Base-by-base conservation (phyloP, 352 stramenopile species). In the Thraustochytrium striatum region DNA sequence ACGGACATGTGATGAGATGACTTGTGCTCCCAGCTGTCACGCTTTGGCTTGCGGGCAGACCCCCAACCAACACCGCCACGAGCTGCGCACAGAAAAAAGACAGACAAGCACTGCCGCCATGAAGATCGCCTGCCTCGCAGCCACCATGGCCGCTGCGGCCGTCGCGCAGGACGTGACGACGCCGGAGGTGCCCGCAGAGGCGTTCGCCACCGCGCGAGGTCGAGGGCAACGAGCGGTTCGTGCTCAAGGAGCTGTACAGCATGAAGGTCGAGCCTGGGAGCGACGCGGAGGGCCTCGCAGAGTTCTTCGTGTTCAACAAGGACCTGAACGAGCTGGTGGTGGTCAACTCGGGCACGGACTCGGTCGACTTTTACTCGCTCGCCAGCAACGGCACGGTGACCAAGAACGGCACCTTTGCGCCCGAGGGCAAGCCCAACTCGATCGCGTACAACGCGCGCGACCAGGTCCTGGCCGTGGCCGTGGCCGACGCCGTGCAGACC, bases 391-490 rank as follows among this genome's bases (percentile, higher is more conserved):
- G 8, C 11, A 68, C 19, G 25, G 5, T 61, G 11, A 16, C 25
- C 21, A 32, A 30, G 13, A 16, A 72, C 61, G 3, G 11, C 3
- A 58, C 41, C 52, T 16, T 75, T 7, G 7, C 1, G 21, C 33
- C 52, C 3, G 39, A 70, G 16, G 65, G 65, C 35, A 61, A 30
- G 8, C 65, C 65, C 8, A 75, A 75, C 52, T 75, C 65, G 28
- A 43, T 75, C 16, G 65, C 52, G 21, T 75, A 75, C 65, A 75
- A 61, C 50, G 16, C 44, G 65, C 32, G 21, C 32, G 44, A 75
- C 52, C 41, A 61, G 35, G 65, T 75, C 19, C 33, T 75, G 7
- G 65, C 65, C 7, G 32, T 75, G 0, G 65, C 65, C 43, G 65
- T 75, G 43, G 65, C 65, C 5, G 65, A 30, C 25, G 9, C 13